Base-by-base conservation (phyloP, 352 stramenopile species). In the Thraustotheca clavata region DNA sequence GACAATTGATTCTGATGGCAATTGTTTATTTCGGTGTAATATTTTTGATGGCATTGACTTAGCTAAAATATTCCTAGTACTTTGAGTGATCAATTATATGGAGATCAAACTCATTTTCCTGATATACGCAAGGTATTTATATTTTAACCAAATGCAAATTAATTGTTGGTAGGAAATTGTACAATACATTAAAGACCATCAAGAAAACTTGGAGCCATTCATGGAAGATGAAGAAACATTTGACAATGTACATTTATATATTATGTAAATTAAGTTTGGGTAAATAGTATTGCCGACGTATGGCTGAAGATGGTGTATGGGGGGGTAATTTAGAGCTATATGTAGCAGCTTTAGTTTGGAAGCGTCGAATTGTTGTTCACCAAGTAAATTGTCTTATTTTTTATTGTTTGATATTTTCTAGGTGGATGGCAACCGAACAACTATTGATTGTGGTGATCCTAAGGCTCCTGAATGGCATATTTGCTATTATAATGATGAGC, bases 221-320 rank as follows among this genome's bases (percentile, higher is more conserved):
- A 89, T 94, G 82, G 84, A 94, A 72, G 82, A 91, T 59, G 83
- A 89, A 39, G 84, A 94, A 43, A 84, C 82, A 38, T 94, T 94
- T 69, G 84, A 94, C 12, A 78, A 87, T 63, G 84, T 90, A 67
- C 18, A 36, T 11, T 54, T 62, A 3, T 14, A 35, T 48, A 27
- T 7, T 38, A 26, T 20, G 22, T 20, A 32, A 43, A 46, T 39
- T 34, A 29, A 60, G 35, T 52, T 55, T 1, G 11, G 3, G 7
- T 46, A 36, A 20, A 3, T 57, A 91, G 84, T 93, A 93, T 60
- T 89, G 78, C 69, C 73, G 71, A 36, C 73, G 82, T 0, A 94
- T 94, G 82, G 76, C 76, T 8, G 77, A 89, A 24, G 77, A 94
- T 33, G 79, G 82, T 38, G 87, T 76, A 49, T 93, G 84, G 84